Evolutionary conservation across 2,329 filamentous ascomycete species (phyloP).

Genomic region (Fusarium hostae): DNA sequence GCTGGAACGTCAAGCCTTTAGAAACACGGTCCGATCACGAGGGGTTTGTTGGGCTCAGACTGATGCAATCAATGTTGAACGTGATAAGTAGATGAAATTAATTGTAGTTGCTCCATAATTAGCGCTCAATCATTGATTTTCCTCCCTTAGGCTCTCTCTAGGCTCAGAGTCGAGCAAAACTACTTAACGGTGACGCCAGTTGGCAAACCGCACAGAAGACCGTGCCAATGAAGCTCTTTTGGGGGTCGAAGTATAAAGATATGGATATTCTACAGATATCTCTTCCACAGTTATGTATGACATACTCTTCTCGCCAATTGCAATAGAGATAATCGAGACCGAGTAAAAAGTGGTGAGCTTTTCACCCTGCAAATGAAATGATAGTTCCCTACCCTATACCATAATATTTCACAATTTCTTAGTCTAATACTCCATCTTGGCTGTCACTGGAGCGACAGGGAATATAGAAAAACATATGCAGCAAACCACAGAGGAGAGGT

Average conservation of each 20-base stretch:
- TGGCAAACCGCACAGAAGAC: rapidly evolving
- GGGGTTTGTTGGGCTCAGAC: background rate
- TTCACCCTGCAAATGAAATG: rapidly evolving
- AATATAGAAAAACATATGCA: rapidly evolving
- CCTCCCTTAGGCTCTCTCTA: background rate
- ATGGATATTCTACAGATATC: background rate
- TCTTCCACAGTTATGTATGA: rapidly evolving
- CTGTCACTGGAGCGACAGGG: no score
- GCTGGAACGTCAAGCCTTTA: background rate
- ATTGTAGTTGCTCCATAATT: no score
- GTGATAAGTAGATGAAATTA: background rate
- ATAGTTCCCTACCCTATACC: background rate
- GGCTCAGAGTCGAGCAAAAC: background rate
- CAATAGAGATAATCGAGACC: rapidly evolving
- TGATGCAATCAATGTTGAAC: no score
- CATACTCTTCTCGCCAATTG: rapidly evolving
- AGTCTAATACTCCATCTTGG: background rate
- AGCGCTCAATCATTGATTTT: no score
- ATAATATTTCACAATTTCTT: rapidly evolving
- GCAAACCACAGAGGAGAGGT: background rate
- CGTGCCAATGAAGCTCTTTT: rapidly evolving
- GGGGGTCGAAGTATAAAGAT: rapidly evolving
- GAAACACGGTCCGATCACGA: background rate
- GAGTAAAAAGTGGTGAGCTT: background rate
- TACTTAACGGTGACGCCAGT: no score